These are phyloP conservation scores for Verticillium tricorpus DNA, from an alignment of 2,329 filamentous ascomycete species.

Conservation along the genomic window DNA sequence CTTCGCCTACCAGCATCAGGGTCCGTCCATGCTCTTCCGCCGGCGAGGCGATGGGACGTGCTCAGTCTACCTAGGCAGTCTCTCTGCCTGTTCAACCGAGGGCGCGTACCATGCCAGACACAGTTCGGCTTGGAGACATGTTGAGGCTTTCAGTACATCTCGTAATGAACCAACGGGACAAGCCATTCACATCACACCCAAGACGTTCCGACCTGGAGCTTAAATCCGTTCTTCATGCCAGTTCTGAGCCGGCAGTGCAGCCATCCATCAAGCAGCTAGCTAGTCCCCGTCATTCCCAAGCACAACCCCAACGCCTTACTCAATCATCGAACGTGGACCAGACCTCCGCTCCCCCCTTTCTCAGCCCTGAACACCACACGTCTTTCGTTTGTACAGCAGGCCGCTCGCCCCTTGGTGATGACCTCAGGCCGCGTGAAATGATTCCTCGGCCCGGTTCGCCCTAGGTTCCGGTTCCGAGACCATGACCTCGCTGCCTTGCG, in stretches of 20 bases:
- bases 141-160: not conserved
- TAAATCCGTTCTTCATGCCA: not conserved
- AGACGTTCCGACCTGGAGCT: not conserved
- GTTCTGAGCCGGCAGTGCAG: not conserved
- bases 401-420: not conserved
- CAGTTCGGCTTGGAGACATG: not conserved
- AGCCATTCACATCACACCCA: not conserved
- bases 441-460: not conserved
- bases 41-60: not conserved
- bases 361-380: not conserved
- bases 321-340: not conserved
- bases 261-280: not conserved
- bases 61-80: too few relatives aligned
- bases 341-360: not conserved
- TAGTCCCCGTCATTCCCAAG: not conserved
- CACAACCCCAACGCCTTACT: not conserved
- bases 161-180: not conserved
- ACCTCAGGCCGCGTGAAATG: not conserved
- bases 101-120: not conserved
- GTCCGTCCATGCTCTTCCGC: not conserved
- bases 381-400: not conserved
- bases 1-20: not conserved
- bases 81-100: not conserved
- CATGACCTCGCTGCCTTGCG: constrained; percentile 69
- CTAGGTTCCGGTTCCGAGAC: constrained; percentile 1